These are phyloP conservation scores for Pneumocystis sp. DNA, from an alignment of 1,139 yeast genomes.

Conservation along the genomic window DNA sequence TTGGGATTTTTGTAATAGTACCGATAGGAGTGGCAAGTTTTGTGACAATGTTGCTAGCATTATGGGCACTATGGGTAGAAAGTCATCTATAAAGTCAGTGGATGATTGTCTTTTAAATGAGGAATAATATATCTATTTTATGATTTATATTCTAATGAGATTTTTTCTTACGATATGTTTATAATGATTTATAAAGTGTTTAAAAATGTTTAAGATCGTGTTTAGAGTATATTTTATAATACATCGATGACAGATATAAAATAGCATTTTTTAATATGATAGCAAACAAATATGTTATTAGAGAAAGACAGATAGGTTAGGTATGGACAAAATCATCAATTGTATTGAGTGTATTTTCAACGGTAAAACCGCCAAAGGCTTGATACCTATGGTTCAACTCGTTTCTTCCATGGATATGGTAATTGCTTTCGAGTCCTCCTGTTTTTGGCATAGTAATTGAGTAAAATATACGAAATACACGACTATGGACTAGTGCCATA, in stretches of 20 bases:
- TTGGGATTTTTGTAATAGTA: slow-evolving; percentile 89
- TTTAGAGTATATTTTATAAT: no score
- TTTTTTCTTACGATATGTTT: no score
- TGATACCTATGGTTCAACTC: slow-evolving; percentile 46
- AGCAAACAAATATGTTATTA: background rate
- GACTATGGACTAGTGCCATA: slow-evolving; percentile 90
- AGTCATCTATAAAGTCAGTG: background rate
- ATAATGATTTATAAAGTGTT: background rate
- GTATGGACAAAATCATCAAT: background rate
- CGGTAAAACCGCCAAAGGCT: background rate
- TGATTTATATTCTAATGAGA: no score
- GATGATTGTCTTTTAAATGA: no score
- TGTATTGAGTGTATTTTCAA: background rate
- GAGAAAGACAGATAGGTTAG: background rate
- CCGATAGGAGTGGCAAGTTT: slow-evolving; percentile 94
- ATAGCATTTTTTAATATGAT: background rate
- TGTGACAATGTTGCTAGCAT: slow-evolving; percentile 53
- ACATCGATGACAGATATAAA: background rate
- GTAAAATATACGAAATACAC: slow-evolving; percentile 58
- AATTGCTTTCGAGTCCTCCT: slow-evolving; percentile 43
- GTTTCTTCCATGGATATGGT: slow-evolving; percentile 57
- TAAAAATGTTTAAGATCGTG: background rate
- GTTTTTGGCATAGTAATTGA: slow-evolving; percentile 33
- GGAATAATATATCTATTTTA: no score
- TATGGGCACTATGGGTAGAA: background rate